Evolutionary conservation across 2,329 filamentous ascomycete genomes (phyloP), one percentile per base, ranked within the genome.

Genomic region (Thyridium curvatum): DNA sequence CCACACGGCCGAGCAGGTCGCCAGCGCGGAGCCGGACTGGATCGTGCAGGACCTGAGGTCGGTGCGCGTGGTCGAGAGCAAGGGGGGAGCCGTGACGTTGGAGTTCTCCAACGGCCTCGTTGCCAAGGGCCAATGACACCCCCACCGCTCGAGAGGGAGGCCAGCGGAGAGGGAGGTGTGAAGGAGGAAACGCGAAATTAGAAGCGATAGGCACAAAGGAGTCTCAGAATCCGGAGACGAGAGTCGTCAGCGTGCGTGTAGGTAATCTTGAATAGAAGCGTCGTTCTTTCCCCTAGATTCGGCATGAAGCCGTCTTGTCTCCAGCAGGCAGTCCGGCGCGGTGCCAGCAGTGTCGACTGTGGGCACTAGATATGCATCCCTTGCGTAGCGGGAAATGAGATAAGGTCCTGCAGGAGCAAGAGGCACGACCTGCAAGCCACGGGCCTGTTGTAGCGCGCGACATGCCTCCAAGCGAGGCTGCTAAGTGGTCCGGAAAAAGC

Each of bases 21-120:
- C 72, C 44, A 77, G 74, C 34, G 87, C 88, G 4, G 82, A 78
- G n/a, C 87, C 90, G 33, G 88, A 95, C 66, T 94, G 86, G 82
- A 79, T 95, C 37, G 82, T 95, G 41, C 70, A 72, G 60, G 87
- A 96, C 62, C 69, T 95, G 64, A 69, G 72, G 41, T 89, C 84
- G 47, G 77, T 94, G 45, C 77, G 64, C 50, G 65, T 94, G 51
- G 64, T 78, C 43, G 68, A 73, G 38, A 65, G 64, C 47, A 66
- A 71, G 44, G 72, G 68, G 37, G 79, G 77, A n/a, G 64, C 64
- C 46, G 72, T 85, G 39, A 77, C 74, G 47, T 61, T 94, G 46
- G 79, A 87, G 64, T 77, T 94, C 49, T 66, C 62, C 42, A 71
- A 87, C 59, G 77, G 77, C 36, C 60, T 82, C 54, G 59, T 61